Evolutionary conservation across 176 grass and related monocot genomes (phyloP).

Genomic region (Phoenix roebelenii): DNA sequence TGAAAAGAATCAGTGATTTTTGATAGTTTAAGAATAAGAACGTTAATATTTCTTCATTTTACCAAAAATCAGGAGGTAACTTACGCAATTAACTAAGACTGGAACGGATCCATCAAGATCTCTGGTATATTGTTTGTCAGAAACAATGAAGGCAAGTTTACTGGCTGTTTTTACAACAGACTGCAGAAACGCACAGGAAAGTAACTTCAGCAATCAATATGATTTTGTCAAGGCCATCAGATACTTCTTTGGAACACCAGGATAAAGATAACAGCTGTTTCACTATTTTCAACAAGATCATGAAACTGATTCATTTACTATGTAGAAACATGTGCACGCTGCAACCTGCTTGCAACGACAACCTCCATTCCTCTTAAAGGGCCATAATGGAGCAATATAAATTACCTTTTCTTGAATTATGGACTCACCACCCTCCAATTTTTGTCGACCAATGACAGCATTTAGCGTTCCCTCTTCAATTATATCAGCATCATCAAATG

Average conservation of each 20-base stretch:
- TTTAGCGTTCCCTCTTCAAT: slow-evolving; percentile 65
- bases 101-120: slow-evolving; percentile 65
- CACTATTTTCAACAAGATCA: too few relatives aligned
- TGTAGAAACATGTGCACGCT: too few relatives aligned
- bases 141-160: slow-evolving; percentile 59
- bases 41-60: not conserved
- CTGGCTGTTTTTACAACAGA: slow-evolving; percentile 42
- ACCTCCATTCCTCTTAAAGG: too few relatives aligned
- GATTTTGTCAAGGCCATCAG: too few relatives aligned
- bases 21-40: slow-evolving; percentile 15
- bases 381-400: not conserved
- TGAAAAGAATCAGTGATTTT: slow-evolving; percentile 29
- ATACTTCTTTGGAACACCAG: too few relatives aligned
- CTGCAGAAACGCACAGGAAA: slow-evolving; percentile 12
- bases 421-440: slow-evolving; percentile 48
- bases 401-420: slow-evolving; percentile 71
- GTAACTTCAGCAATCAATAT: not conserved
- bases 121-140: slow-evolving; percentile 52
- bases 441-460: slow-evolving; percentile 59
- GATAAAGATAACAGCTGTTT: too few relatives aligned
- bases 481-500: slow-evolving; percentile 70
- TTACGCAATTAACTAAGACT: slow-evolving; percentile 76
- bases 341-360: too few relatives aligned
- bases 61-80: slow-evolving; percentile 8
- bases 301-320: too few relatives aligned